A percentile compares a stretch with the other conserved stretches of the same genome.
These are phyloP conservation scores for Kingdonia uniflora DNA, from an alignment of 164 flowering plant species.

Conservation along the genomic window DNA sequence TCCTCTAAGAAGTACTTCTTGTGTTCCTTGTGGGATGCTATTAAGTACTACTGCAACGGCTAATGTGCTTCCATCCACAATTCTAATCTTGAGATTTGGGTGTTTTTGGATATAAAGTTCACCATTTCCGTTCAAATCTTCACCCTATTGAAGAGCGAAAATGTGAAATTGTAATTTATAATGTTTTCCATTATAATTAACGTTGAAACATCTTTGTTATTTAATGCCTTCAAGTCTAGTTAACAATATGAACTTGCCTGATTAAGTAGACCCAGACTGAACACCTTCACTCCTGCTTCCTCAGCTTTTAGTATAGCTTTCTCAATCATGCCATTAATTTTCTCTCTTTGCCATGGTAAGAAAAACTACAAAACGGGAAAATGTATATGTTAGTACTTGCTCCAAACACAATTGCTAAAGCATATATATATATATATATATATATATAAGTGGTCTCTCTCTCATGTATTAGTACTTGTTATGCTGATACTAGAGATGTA, in stretches of 20 bases:
- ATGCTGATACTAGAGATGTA: no score
- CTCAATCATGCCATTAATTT: slow-evolving; percentile 47
- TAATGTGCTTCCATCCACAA: slow-evolving; percentile 30
- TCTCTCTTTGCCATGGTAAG: slow-evolving; percentile 30
- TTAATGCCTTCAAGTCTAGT: background rate
- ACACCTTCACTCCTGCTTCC: slow-evolving; percentile 39
- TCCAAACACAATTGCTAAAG: no score
- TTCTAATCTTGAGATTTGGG: slow-evolving; percentile 32
- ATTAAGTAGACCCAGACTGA: slow-evolving; percentile 61
- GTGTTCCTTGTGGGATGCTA: slow-evolving; percentile 46
- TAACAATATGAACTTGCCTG: slow-evolving; percentile 32
- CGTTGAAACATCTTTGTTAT: background rate
- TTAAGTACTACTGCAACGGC: slow-evolving; percentile 48
- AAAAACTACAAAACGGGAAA: slow-evolving; percentile 25
- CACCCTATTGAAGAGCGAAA: background rate
- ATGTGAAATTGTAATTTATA: no score
- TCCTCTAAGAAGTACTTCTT: slow-evolving; percentile 42
- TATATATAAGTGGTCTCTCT: no score
- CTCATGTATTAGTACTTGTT: no score
- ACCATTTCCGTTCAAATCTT: slow-evolving; percentile 42
- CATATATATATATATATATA: no score
- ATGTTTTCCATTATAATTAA: no score
- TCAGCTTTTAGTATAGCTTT: slow-evolving; percentile 63
- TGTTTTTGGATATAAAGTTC: slow-evolving; percentile 39
- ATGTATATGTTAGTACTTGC: no score